Conservation (phyloP, 139 green algal species). For the Micractinium sp. region DNA sequence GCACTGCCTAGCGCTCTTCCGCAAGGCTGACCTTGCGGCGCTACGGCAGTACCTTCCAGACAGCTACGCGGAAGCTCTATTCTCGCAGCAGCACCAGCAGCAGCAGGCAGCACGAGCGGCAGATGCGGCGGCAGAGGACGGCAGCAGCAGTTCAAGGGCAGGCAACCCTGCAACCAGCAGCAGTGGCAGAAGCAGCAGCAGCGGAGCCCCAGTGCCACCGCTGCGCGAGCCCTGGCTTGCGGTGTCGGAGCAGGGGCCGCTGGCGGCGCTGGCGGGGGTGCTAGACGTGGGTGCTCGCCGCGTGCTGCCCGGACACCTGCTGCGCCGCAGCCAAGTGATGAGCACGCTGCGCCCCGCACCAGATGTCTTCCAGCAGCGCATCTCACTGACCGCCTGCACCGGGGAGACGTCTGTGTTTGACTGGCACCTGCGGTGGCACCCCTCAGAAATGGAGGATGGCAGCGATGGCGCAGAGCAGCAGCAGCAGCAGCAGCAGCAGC, state of each 20-base stretch:
- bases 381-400: slow-evolving; percentile 52
- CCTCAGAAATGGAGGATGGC: neutral
- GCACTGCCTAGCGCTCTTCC: slow-evolving; percentile 32
- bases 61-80: neutral
- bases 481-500: neutral
- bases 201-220: neutral
- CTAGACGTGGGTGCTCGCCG: slow-evolving; percentile 37
- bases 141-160: neutral
- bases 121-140: neutral
- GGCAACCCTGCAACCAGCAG: neutral
- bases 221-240: neutral
- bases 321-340: slow-evolving; percentile 67
- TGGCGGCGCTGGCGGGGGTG: slow-evolving; percentile 31
- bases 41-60: slow-evolving; percentile 28
- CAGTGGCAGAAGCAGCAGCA: neutral
- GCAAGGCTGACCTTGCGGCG: slow-evolving; percentile 18
- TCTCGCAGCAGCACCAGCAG: neutral
- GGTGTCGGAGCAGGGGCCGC: slow-evolving; percentile 30
- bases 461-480: neutral
- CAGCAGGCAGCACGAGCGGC: neutral
- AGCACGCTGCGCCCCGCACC: slow-evolving; percentile 54
- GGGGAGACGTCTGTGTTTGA: slow-evolving; percentile 59
- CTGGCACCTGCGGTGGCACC: slow-evolving; percentile 45
- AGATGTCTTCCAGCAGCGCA: slow-evolving; percentile 38
- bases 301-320: slow-evolving; percentile 54